Base-by-base conservation (phyloP, 192 early-diverging fungal genomes). In the Coemansia sp. region DNA sequence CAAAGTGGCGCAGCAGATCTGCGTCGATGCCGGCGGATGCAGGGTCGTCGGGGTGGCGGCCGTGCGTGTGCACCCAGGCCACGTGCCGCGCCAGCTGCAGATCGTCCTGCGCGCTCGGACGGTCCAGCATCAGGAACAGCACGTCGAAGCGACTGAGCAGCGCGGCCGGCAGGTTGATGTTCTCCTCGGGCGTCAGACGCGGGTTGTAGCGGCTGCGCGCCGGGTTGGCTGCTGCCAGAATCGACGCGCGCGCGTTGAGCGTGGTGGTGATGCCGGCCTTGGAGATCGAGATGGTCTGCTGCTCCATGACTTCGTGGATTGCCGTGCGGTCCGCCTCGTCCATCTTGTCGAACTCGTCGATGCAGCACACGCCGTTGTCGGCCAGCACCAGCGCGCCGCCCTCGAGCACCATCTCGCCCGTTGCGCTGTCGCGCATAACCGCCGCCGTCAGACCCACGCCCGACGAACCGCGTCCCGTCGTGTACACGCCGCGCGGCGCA, bases 291-390 rank as follows among this genome's bases (percentile, higher is more conserved):
- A 99, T 97, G 4, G 96, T 99, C 84, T 99, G 97, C 73, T 99
- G 97, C 89, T 99, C 97, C 97, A 99, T 99, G 11, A 98, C 97
- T 82, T 99, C 97, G 74, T 98, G 97, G 74, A 99, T 97, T 26
- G 96, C 96, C 8, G 96, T 95, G 63, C 96, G 87, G 83, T 98
- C 95, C 9, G 82, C 83, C 66, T 99, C 97, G 66, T 97, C 94
- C 96, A 99, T 99, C 78, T 99, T 99, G 81, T 99, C 97, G 74
- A 99, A 99, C 84, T 99, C 97, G 83, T 99, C 97, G 75, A 99
- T 99, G 73, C 95, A 97, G 73, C 94, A 96, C 72, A 99, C 91
- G 68, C 97, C 97, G 72, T 96, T 95, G 85, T 99, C 97, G 41
- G 95, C 95, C 68, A 99, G 84, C 12, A 99, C 97, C 60, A 99